Evolutionary conservation across 2,329 filamentous ascomycete species (phyloP), one percentile per base, ranked within the genome.

Genomic region (Pleomassaria siparia): DNA sequence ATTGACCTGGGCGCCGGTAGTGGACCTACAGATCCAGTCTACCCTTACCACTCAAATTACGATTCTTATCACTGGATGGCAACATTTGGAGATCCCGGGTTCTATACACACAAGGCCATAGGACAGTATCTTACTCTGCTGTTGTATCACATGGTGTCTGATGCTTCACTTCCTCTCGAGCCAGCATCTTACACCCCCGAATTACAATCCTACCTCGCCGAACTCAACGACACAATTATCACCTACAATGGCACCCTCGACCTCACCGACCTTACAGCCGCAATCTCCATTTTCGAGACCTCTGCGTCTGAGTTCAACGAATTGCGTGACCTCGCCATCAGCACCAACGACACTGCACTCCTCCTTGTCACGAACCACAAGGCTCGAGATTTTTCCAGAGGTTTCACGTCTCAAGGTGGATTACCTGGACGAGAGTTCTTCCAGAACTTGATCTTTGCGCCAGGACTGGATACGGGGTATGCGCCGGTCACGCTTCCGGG

Each of bases 31-130:
- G 73, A 75, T 36, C 69, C 76, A 0, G 60, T 79, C 8, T 79
- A 77, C 46, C 75, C 69, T 24, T 78, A 78, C 56, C 75, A 78
- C 54, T 74, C 70, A 22, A 70, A 67, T 56, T 79, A 78, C 64
- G 63, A 78, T 51, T 63, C 69, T 25, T 79, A 77, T 50, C 71
- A 75, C 48, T 81, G 78, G 78, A 80, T 81, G 77, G 55, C 63
- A 0, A 74, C 67, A 0, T 80, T 73, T 47, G 78, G 76, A 4
- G 78, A 81, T 54, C 76, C 76, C 0, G 77, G 74, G 2, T 80
- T 79, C 58, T 60, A 69, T 37, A 71, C 73, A 1, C 78, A 81
- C 54, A 71, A 72, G 7, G 75, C 73, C 2, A 77, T 81, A 54
- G 76, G 76, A 5, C 75, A 79, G 46, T 75, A 72, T 46, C 56